Conservation (phyloP, 441 rosid genomes). For the Melastoma candidum region DNA sequence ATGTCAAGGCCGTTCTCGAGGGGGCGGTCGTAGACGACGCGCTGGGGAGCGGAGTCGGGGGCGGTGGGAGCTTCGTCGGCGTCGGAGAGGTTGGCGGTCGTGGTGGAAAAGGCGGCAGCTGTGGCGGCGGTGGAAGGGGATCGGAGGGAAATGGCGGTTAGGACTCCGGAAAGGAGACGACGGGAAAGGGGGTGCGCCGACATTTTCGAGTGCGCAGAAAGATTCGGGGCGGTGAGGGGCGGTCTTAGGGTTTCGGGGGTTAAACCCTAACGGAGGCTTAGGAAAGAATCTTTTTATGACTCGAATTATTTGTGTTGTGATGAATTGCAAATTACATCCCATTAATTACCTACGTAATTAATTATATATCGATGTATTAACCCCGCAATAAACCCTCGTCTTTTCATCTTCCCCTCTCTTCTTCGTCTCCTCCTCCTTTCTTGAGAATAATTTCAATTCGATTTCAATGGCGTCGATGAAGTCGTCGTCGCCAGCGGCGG, state of each 20-base stretch:
- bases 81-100: background rate
- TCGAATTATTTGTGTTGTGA: too few relatives aligned
- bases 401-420: too few relatives aligned
- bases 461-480: too few relatives aligned
- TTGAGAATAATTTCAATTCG: too few relatives aligned
- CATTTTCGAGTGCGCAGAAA: constrained; percentile 24
- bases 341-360: too few relatives aligned
- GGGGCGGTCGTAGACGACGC: constrained; percentile 28
- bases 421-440: too few relatives aligned
- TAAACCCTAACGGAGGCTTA: constrained; percentile 5
- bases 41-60: constrained; percentile 19
- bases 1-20: constrained; percentile 72
- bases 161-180: constrained; percentile 12
- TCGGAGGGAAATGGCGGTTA: background rate
- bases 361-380: too few relatives aligned
- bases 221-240: constrained; percentile 3
- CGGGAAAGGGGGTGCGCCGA: constrained; percentile 16
- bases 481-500: background rate
- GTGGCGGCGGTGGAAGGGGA: background rate
- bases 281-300: background rate
- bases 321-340: too few relatives aligned
- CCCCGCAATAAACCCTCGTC: too few relatives aligned
- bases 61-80: constrained; percentile 3
- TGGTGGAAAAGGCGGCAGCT: background rate
- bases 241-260: constrained; percentile 26